Percentiles rank a stretch among this genome's conserved stretches.
These are phyloP conservation scores for Elsinoe ampelina DNA, from an alignment of 2,329 filamentous ascomycete species.

Conservation along the genomic window DNA sequence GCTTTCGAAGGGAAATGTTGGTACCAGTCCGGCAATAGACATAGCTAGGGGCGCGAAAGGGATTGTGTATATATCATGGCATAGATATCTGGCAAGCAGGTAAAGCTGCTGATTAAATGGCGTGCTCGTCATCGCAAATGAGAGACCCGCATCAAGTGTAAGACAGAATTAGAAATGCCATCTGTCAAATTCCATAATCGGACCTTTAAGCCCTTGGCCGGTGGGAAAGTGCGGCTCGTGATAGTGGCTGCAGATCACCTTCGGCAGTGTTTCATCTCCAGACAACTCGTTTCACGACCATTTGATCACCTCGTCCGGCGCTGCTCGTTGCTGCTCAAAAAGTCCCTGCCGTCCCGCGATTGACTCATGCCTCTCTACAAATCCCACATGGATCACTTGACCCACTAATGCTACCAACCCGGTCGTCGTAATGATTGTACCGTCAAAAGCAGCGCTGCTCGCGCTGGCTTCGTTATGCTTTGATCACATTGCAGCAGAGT, in stretches of 20 bases:
- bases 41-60: not conserved
- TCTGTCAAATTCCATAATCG: not conserved
- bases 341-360: not conserved
- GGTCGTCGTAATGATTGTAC: conserved; percentile 19
- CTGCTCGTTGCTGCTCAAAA: not conserved
- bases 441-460: conserved; percentile 22
- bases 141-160: too few species aligned
- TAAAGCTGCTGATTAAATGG: too few species aligned
- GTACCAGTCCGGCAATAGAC: not conserved
- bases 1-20: not conserved
- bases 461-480: conserved; percentile 24
- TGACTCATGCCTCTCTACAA: not conserved
- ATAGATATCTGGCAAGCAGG: not conserved
- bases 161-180: too few species aligned
- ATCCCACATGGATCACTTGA: not conserved
- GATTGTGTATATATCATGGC: not conserved
- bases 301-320: not conserved
- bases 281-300: conserved; percentile 3
- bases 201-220: not conserved
- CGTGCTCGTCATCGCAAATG: too few species aligned
- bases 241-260: not conserved
- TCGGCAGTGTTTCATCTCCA: not conserved
- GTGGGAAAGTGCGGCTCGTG: conserved; percentile 1
- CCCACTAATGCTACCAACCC: not conserved
- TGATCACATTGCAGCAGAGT: conserved; percentile 19